Percentiles rank a stretch among this genome's conserved stretches.
Conservation (phyloP, 345 rosid genomes). For the Eucalyptus lansdowneana region DNA sequence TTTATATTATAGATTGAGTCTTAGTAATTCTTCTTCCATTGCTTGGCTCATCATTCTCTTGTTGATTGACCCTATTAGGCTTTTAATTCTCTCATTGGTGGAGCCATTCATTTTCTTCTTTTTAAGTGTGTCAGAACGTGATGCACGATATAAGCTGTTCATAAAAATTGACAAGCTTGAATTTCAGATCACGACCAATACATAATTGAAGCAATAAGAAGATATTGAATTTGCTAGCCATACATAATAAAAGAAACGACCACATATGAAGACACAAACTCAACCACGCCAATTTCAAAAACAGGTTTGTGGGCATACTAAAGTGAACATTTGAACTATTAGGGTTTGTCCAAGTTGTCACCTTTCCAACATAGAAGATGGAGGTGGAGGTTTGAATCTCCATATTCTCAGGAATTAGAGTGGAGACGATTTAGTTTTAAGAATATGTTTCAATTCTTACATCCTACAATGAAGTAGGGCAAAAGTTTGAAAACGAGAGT, state of each 20-base stretch:
- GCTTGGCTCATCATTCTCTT: not conserved
- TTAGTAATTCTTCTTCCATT: not conserved
- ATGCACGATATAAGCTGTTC: fast-evolving
- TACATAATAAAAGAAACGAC: not conserved
- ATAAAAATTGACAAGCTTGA: not conserved
- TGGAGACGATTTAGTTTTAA: fast-evolving
- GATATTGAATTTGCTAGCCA: not conserved
- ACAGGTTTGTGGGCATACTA: too few species aligned
- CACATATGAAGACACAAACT: not conserved
- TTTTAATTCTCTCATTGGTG: not conserved
- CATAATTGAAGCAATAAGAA: not conserved
- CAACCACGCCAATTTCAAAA: not conserved
- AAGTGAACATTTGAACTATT: fast-evolving
- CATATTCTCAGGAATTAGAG: fast-evolving
- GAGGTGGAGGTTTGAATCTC: fast-evolving
- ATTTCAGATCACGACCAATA: too few species aligned
- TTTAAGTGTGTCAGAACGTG: not conserved
- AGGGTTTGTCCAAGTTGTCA: fast-evolving
- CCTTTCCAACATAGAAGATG: fast-evolving
- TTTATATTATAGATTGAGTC: not conserved
- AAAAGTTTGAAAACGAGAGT: fast-evolving
- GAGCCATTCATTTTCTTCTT: not conserved
- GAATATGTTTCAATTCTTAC: too few species aligned
- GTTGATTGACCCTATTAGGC: not conserved
- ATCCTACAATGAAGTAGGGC: too few species aligned